These are phyloP conservation scores for Kernera saxatilis DNA, from an alignment of 345 rosid genomes.

Conservation along the genomic window DNA sequence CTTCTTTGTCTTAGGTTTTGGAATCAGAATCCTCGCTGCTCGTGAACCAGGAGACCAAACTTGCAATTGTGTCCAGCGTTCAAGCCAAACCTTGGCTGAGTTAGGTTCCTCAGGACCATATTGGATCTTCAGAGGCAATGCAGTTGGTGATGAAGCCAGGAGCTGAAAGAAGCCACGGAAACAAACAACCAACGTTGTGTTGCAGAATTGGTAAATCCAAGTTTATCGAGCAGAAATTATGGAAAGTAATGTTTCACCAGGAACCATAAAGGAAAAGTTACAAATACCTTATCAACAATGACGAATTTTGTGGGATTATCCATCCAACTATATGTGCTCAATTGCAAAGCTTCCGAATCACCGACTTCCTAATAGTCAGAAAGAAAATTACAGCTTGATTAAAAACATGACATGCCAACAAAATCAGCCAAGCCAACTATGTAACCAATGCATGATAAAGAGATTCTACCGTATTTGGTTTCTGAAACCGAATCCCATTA, in stretches of 20 bases:
- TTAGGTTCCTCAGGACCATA: conserved; percentile 56
- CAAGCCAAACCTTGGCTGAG: conserved; percentile 62
- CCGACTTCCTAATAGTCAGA: conserved; percentile 36
- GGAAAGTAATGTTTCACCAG: not conserved
- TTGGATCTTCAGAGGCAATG: conserved; percentile 45
- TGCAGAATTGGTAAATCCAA: not conserved
- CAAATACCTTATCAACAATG: conserved; percentile 48
- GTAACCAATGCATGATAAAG: not conserved
- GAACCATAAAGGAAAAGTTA: not conserved
- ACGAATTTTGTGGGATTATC: conserved; percentile 37
- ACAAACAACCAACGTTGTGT: not conserved
- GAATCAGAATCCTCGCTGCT: conserved; percentile 29
- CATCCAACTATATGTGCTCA: conserved; percentile 15
- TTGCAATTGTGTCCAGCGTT: conserved; percentile 62
- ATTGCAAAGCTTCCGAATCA: conserved; percentile 27
- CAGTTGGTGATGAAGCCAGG: conserved; percentile 44
- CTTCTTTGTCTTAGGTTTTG: conserved; percentile 35
- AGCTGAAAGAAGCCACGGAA: conserved; percentile 44
- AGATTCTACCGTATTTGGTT: conserved; percentile 19
- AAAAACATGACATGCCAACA: not conserved
- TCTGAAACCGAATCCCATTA: conserved; percentile 34
- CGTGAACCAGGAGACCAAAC: conserved; percentile 51
- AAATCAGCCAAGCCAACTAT: not conserved
- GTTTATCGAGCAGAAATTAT: not conserved
- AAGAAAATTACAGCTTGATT: not conserved